Percentiles rank a stretch among this genome's conserved stretches.
These are phyloP conservation scores for Phaeomoniella chlamydospora DNA, from an alignment of 2,329 filamentous ascomycete species.

Conservation along the genomic window DNA sequence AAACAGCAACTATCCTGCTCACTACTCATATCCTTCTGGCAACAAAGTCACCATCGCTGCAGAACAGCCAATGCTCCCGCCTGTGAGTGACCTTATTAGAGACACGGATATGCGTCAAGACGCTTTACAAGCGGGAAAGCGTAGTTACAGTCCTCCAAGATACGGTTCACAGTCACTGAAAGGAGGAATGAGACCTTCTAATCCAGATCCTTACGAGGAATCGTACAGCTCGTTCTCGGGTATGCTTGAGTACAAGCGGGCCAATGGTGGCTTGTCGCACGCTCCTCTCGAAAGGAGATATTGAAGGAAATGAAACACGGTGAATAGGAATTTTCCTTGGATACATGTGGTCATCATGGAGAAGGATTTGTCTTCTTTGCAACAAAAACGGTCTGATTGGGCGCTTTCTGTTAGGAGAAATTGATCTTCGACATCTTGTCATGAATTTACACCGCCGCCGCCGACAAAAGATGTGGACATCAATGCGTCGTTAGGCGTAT, in stretches of 20 bases:
- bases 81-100: neutral
- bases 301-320: neutral
- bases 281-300: neutral
- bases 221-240: neutral
- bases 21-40: neutral
- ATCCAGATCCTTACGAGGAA: neutral
- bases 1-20: neutral
- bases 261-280: neutral
- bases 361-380: too few species aligned
- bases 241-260: neutral
- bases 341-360: too few species aligned
- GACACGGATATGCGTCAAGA: neutral
- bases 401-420: too few species aligned
- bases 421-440: too few species aligned
- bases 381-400: too few species aligned
- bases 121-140: neutral
- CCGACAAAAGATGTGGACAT: too few species aligned
- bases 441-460: too few species aligned
- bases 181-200: neutral
- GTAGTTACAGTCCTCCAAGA: neutral
- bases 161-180: neutral
- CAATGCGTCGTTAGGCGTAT: too few species aligned
- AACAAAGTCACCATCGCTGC: neutral
- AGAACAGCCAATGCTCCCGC: neutral
- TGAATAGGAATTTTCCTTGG: too few species aligned